Conservation (phyloP, 371 early-diverging fungal genomes). For the Rhizopus stolonifer region DNA sequence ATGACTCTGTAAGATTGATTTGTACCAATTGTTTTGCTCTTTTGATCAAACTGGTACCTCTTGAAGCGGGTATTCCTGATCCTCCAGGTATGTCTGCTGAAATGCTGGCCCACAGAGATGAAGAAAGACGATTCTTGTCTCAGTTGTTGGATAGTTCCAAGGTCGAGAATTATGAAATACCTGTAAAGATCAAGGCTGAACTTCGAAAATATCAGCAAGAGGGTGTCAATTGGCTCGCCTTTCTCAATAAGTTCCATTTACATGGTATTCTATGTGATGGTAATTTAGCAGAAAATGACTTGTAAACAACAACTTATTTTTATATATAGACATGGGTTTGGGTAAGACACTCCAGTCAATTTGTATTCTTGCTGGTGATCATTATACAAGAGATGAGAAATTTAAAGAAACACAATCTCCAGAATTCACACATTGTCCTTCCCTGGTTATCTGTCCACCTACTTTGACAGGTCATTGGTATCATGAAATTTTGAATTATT, state of each 20-base stretch:
- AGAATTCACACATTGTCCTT: conserved; percentile 71
- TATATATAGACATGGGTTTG: conserved; percentile 88
- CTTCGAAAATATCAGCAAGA: conserved; percentile 95
- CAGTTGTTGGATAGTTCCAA: conserved; percentile 90
- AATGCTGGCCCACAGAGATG: conserved; percentile 75
- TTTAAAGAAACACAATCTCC: conserved; percentile 64
- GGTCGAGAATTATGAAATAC: conserved; percentile 84
- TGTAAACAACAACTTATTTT: background rate
- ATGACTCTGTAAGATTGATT: conserved; percentile 85
- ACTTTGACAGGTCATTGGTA: conserved; percentile 98
- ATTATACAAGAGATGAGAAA: conserved; percentile 64
- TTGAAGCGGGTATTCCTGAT: conserved; percentile 89
- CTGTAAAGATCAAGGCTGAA: conserved; percentile 89
- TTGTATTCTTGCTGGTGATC: conserved; percentile 92
- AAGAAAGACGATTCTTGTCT: conserved; percentile 87
- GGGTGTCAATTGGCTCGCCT: conserved; percentile 98
- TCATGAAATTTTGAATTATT: conserved; percentile 89
- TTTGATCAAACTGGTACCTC: conserved; percentile 90
- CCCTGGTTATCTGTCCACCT: conserved; percentile 97
- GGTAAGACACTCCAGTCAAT: conserved; percentile 99
- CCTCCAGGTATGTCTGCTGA: conserved; percentile 83
- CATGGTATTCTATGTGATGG: conserved; percentile 99
- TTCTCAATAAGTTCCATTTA: conserved; percentile 91
- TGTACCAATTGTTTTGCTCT: conserved; percentile 93
- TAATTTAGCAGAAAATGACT: conserved; percentile 24